phyloP scores from a whole-genome alignment of 257 asterid species.

The Ajuga chamaepitys region DNA sequence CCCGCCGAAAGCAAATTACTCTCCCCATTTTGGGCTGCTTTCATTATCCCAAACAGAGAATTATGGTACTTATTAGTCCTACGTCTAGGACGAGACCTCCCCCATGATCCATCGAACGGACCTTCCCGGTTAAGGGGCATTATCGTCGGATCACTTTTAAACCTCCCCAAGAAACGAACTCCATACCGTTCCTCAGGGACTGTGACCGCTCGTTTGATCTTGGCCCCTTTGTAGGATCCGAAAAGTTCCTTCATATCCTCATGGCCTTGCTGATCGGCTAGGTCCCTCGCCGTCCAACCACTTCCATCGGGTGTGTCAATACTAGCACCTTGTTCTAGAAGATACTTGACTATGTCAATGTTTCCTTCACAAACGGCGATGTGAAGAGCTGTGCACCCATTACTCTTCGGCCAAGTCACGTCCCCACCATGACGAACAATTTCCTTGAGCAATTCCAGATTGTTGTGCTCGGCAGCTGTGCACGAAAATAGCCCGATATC shows the following conservation, averaged over 20 bases:
- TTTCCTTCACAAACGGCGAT: conserved; percentile 47
- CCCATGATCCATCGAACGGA: conserved; percentile 16
- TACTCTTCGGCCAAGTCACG: conserved; percentile 23
- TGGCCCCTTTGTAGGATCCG: conserved; percentile 12
- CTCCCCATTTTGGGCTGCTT: conserved; percentile 29
- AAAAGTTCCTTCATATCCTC: conserved; percentile 39
- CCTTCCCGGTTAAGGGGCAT: conserved; percentile 12
- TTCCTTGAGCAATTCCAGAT: conserved; percentile 37
- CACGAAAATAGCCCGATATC: conserved; percentile 35
- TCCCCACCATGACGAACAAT: conserved; percentile 39
- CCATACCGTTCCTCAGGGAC: conserved; percentile 20
- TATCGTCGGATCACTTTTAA: conserved; percentile 34
- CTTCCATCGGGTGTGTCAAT: conserved; percentile 22
- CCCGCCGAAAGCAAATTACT: conserved; percentile 2
- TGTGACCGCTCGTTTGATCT: neutral
- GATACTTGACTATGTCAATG: conserved; percentile 35
- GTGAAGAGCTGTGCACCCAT: conserved; percentile 36
- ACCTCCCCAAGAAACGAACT: conserved; percentile 40
- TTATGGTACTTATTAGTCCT: conserved; percentile 39
- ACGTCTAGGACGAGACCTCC: conserved; percentile 26
- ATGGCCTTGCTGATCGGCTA: conserved; percentile 58
- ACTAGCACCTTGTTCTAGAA: conserved; percentile 38
- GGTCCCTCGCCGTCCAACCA: conserved; percentile 43
- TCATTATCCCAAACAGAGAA: conserved; percentile 66
- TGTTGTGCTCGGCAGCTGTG: conserved; percentile 36